Conservation (phyloP, 345 rosid species). For the Gossypium australe region DNA sequence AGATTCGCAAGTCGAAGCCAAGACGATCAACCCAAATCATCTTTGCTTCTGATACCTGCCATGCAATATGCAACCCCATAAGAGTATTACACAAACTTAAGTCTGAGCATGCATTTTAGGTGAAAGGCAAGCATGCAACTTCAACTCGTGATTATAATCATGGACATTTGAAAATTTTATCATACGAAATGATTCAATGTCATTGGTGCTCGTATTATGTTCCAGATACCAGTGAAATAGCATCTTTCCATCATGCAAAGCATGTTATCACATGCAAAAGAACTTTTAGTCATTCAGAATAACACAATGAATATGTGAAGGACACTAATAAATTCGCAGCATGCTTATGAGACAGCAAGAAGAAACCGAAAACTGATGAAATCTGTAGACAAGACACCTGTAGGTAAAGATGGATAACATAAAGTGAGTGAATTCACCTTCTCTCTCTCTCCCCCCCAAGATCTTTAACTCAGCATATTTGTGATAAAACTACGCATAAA, state of each 20-base stretch:
- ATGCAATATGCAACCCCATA: conserved; percentile 11
- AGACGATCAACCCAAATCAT: conserved; percentile 88
- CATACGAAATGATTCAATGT: neutral
- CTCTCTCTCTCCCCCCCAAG: neutral
- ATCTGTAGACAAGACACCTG: neutral
- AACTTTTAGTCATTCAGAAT: neutral
- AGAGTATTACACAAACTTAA: neutral
- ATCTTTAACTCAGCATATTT: neutral
- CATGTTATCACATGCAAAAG: neutral
- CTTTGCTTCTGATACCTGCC: conserved; percentile 71
- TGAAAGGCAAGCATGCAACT: neutral
- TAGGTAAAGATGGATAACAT: neutral
- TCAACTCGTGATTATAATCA: neutral
- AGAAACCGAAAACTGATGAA: neutral
- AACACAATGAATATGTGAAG: neutral
- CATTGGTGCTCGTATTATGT: neutral
- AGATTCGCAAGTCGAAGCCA: conserved; percentile 73
- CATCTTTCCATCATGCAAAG: neutral
- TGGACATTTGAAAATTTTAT: neutral
- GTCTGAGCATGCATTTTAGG: neutral
- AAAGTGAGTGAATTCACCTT: neutral
- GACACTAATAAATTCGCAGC: neutral
- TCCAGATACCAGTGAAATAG: neutral
- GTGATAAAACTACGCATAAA: neutral
- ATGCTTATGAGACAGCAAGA: neutral